Evolutionary conservation across 805 yeast genomes (phyloP).

Genomic region (Schwanniomyces occidentalis): DNA sequence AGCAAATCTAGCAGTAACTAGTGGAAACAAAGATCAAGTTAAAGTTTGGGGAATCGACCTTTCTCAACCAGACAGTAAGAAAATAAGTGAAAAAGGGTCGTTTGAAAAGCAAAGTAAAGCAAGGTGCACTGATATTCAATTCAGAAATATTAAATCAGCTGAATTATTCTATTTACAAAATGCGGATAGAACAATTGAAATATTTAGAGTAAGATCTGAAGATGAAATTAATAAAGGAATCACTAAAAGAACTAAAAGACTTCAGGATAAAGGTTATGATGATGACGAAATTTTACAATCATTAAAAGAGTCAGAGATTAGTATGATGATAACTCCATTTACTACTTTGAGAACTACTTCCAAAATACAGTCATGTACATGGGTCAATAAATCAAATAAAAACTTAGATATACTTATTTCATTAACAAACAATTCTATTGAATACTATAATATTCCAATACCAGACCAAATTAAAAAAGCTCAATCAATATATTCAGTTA

Average conservation of each 20-base stretch:
- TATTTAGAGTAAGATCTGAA: slow-evolving; percentile 71
- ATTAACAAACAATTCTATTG: slow-evolving; percentile 72
- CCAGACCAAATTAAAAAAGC: slow-evolving; percentile 60
- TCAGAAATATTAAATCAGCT: slow-evolving; percentile 32
- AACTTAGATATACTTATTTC: slow-evolving; percentile 62
- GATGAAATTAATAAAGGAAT: slow-evolving; percentile 81
- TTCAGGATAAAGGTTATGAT: slow-evolving; percentile 65
- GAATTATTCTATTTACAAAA: slow-evolving; percentile 71
- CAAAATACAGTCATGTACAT: slow-evolving; percentile 65
- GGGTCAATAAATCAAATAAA: slow-evolving; percentile 54
- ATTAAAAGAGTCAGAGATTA: slow-evolving; percentile 47
- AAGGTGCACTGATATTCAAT: slow-evolving; percentile 62
- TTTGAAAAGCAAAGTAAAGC: slow-evolving; percentile 77
- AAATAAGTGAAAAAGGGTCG: slow-evolving; percentile 56
- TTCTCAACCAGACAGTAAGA: slow-evolving; percentile 46
- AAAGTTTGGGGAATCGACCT: slow-evolving; percentile 81
- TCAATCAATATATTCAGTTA: slow-evolving; percentile 39
- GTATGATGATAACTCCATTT: slow-evolving; percentile 66
- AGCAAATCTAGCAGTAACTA: slow-evolving; percentile 55
- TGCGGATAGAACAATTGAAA: slow-evolving; percentile 75
- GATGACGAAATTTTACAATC: slow-evolving; percentile 53
- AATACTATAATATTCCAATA: slow-evolving; percentile 57
- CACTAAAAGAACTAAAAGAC: slow-evolving; percentile 73
- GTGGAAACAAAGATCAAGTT: slow-evolving; percentile 78
- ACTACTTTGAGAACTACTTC: slow-evolving; percentile 63